phyloP scores from a whole-genome alignment of 164 flowering plant genomes.

The Magnolia sinica region DNA sequence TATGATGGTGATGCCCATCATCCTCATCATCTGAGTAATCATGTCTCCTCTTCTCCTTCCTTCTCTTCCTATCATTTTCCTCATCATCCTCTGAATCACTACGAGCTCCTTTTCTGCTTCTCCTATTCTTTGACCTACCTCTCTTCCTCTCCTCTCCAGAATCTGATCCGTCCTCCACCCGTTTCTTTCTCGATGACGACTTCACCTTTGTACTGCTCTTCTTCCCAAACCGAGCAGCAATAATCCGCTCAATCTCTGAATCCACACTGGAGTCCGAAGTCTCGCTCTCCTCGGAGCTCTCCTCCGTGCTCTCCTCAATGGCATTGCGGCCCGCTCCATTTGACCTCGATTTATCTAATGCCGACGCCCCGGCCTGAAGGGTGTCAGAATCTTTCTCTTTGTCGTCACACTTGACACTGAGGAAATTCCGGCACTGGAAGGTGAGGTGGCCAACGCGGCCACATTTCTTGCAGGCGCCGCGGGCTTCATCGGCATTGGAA shows the following conservation, averaged over 20 bases:
- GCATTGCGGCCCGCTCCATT: constrained; percentile 22
- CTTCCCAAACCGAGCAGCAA: constrained; percentile 61
- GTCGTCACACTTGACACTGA: constrained; percentile 72
- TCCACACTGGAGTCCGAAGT: constrained; percentile 79
- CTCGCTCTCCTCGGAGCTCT: constrained; percentile 49
- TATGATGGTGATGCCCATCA: constrained; percentile 3
- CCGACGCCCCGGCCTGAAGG: constrained; percentile 45
- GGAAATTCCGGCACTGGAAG: constrained; percentile 82
- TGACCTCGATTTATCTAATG: constrained; percentile 57
- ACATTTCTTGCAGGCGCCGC: constrained; percentile 92
- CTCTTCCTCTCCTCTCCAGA: constrained; percentile 14
- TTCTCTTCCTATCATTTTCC: constrained; percentile 42
- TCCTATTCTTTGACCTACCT: constrained; percentile 13
- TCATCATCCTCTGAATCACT: constrained; percentile 43
- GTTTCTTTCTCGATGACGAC: constrained; percentile 17
- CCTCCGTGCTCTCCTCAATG: constrained; percentile 16
- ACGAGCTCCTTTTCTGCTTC: constrained; percentile 58
- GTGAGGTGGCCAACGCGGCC: constrained; percentile 93
- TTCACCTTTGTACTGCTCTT: constrained; percentile 30
- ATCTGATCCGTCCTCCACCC: constrained; percentile 28
- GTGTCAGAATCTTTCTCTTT: constrained; percentile 58
- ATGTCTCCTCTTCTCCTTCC: constrained; percentile 51
- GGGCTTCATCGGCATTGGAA: constrained; percentile 75
- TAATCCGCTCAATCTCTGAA: constrained; percentile 80
- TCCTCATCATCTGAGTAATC: constrained; percentile 42